Evolutionary conservation across 495 filamentous ascomycete species (phyloP).

Genomic region (Ascodesmis nigricans): DNA sequence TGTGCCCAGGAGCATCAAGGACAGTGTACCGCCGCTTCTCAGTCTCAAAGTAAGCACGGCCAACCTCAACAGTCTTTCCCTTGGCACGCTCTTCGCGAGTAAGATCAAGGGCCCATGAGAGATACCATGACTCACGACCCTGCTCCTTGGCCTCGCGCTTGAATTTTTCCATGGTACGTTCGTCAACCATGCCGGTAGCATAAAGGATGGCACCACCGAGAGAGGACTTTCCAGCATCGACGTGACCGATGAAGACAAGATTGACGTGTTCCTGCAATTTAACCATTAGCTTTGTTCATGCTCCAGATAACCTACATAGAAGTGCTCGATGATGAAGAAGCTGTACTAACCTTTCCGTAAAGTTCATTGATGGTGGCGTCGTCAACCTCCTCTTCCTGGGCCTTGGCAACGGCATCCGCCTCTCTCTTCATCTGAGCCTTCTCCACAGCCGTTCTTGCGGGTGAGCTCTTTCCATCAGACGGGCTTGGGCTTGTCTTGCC

Average conservation of each 20-base stretch:
- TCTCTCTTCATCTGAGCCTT: constrained; percentile 37
- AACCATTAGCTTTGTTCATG: constrained; percentile 11
- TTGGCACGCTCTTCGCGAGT: constrained; percentile 91
- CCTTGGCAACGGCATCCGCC: constrained; percentile 63
- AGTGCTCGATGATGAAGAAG: not conserved
- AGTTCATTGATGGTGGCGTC: constrained; percentile 81
- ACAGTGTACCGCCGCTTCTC: constrained; percentile 75
- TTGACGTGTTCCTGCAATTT: constrained; percentile 68
- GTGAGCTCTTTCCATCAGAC: constrained; percentile 10
- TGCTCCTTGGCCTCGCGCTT: constrained; percentile 89
- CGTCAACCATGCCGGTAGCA: constrained; percentile 93
- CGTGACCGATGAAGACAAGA: constrained; percentile 94
- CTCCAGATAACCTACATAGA: not conserved
- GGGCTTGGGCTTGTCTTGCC: constrained; percentile 10
- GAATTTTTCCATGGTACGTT: constrained; percentile 94
- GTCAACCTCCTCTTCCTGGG: constrained; percentile 75
- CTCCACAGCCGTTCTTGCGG: constrained; percentile 23
- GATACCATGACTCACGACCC: constrained; percentile 94
- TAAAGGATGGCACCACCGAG: constrained; percentile 83
- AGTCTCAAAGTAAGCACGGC: constrained; percentile 88
- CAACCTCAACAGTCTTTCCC: constrained; percentile 97
- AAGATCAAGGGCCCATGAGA: constrained; percentile 92
- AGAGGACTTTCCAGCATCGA: constrained; percentile 92
- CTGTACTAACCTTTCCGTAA: constrained; percentile 47
- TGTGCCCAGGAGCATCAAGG: constrained; percentile 89